phyloP scores from a whole-genome alignment of 345 rosid species.

The Arabis hirsuta region DNA sequence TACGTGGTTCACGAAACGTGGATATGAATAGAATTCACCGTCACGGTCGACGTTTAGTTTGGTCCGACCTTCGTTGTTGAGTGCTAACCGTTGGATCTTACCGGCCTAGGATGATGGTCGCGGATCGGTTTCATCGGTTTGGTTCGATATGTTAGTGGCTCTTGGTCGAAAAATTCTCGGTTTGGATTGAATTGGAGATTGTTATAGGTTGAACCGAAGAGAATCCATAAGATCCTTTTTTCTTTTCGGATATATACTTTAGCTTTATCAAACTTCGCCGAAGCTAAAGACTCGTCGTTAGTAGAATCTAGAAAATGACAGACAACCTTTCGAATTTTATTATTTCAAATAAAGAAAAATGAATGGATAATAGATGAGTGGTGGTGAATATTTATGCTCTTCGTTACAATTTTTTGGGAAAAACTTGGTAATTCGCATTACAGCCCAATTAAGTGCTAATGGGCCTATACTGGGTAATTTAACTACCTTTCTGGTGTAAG shows the following conservation, averaged over 20 bases:
- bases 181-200: constrained; percentile 36
- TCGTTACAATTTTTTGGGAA: too few species aligned
- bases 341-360: not conserved
- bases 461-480: constrained; percentile 19
- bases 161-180: constrained; percentile 34
- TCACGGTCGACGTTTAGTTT: constrained; percentile 64
- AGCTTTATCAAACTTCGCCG: constrained; percentile 28
- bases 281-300: too few species aligned
- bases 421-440: not conserved
- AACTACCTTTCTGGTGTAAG: too few species aligned
- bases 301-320: constrained; percentile 18
- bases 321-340: not conserved
- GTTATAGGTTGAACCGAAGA: constrained; percentile 39
- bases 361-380: constrained; percentile 37
- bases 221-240: constrained; percentile 33
- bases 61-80: constrained; percentile 64
- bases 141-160: constrained; percentile 43
- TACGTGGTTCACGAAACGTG: constrained; percentile 87
- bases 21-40: constrained; percentile 71
- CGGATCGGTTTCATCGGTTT: constrained; percentile 42
- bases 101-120: constrained; percentile 55
- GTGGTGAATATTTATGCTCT: constrained; percentile 17
- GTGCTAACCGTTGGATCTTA: constrained; percentile 68
- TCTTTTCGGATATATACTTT: not conserved
- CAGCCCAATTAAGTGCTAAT: not conserved